Evolutionary conservation across 768 basidiomycete species (phyloP).

Genomic region (Leucosporidium creatinivorum): DNA sequence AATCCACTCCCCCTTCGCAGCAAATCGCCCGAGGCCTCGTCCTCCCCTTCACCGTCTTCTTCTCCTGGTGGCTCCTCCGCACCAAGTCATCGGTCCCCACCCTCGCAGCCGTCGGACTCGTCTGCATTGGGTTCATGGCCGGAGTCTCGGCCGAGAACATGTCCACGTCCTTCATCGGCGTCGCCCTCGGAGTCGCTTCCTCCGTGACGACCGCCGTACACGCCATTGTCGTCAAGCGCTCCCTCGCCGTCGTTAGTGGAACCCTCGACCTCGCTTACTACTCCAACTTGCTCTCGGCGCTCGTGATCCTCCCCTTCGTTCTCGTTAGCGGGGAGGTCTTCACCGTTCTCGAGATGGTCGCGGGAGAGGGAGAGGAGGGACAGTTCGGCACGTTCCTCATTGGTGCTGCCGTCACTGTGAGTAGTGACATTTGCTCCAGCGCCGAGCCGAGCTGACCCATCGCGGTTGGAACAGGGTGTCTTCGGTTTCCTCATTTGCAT

Average conservation of each 20-base stretch:
- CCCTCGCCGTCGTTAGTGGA: conserved; percentile 67
- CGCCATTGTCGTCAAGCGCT: conserved; percentile 88
- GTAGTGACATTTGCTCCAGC: background rate
- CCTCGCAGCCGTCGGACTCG: conserved; percentile 64
- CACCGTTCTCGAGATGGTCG: conserved; percentile 57
- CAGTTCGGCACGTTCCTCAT: conserved; percentile 37
- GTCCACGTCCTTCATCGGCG: conserved; percentile 57
- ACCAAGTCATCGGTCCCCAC: conserved; percentile 68
- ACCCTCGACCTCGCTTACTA: conserved; percentile 86
- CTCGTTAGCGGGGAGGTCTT: conserved; percentile 68
- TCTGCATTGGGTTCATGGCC: conserved; percentile 86
- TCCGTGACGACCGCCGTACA: conserved; percentile 83
- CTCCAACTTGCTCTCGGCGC: conserved; percentile 71
- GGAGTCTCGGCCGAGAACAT: conserved; percentile 33
- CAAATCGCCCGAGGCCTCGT: conserved; percentile 91
- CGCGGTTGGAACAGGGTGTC: conserved; percentile 51
- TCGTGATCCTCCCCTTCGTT: conserved; percentile 64
- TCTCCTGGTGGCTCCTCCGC: conserved; percentile 67
- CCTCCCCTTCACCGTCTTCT: conserved; percentile 82
- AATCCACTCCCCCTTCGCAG: conserved; percentile 17
- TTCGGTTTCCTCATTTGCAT: conserved; percentile 93
- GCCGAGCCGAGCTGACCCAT: background rate
- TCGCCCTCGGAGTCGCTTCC: conserved; percentile 72
- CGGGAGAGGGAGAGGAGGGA: conserved; percentile 40
- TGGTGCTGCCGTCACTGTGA: conserved; percentile 38